These are phyloP conservation scores for Heliophila coronopifolia DNA, from an alignment of 441 rosid genomes.

Conservation along the genomic window DNA sequence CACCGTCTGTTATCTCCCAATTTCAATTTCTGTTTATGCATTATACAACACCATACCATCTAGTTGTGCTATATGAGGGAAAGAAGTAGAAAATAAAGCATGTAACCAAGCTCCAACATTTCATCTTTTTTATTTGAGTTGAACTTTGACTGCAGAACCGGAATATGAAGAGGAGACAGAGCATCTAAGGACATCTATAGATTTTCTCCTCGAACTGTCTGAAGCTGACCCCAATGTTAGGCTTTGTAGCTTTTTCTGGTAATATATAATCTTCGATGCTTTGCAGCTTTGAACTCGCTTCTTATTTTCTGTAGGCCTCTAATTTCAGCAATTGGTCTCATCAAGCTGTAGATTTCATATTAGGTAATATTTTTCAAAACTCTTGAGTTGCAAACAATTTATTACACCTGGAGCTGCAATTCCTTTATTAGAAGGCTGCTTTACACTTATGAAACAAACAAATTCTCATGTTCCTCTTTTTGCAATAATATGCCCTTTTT, in stretches of 20 bases:
- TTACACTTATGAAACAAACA: not conserved
- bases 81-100: not conserved
- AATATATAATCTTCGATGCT: not conserved
- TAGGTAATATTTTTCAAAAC: conserved; percentile 38
- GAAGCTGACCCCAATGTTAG: conserved; percentile 42
- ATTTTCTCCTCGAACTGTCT: conserved; percentile 70
- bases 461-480: conserved; percentile 5
- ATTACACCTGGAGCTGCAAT: not conserved
- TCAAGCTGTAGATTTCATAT: conserved; percentile 83
- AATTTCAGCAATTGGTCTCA: conserved; percentile 78
- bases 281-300: conserved; percentile 1
- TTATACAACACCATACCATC: not conserved
- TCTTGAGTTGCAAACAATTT: not conserved
- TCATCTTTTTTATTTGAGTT: conserved; percentile 8
- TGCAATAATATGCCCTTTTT: conserved; percentile 13
- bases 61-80: conserved; percentile 1
- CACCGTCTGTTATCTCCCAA: not conserved
- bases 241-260: conserved; percentile 13
- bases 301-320: conserved; percentile 40
- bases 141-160: conserved; percentile 36
- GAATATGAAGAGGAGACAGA: conserved; percentile 51
- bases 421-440: not conserved
- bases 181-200: conserved; percentile 60
- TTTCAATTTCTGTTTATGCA: conserved; percentile 7
- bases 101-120: not conserved